These are phyloP conservation scores for Mesembryanthemum crystallinum DNA, from an alignment of 148 eudicot species.

Conservation along the genomic window DNA sequence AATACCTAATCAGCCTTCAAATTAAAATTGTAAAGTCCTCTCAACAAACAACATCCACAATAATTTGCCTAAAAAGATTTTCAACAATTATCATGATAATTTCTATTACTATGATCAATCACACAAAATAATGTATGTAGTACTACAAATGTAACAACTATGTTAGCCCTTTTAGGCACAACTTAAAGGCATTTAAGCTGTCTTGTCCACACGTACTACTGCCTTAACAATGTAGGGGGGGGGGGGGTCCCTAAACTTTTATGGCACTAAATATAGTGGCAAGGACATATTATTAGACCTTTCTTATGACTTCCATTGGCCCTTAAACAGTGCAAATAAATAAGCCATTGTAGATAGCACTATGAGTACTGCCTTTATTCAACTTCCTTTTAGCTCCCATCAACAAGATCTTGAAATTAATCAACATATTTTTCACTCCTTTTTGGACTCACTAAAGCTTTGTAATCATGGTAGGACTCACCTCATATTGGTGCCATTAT, in stretches of 20 bases:
- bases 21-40: neutral
- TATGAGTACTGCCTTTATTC: neutral
- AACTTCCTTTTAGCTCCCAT: conserved; percentile 1
- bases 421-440: neutral
- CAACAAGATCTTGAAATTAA: neutral
- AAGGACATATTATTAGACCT: neutral
- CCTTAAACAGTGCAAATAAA: neutral
- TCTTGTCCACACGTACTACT: conserved; percentile 1
- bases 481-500: too few relatives aligned
- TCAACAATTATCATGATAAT: too few relatives aligned
- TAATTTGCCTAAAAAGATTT: too few relatives aligned
- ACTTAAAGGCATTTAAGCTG: neutral
- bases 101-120: too few relatives aligned
- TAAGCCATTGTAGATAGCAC: neutral
- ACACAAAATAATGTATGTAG: too few relatives aligned
- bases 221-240: neutral
- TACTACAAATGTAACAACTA: too few relatives aligned
- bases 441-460: neutral
- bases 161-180: neutral
- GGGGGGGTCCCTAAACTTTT: neutral
- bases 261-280: conserved; percentile 1
- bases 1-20: neutral
- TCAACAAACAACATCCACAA: too few relatives aligned
- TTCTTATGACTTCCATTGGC: neutral
- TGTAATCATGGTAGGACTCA: neutral